phyloP scores from a whole-genome alignment of 2,329 filamentous ascomycete genomes.

The Colletotrichum godetiae region DNA sequence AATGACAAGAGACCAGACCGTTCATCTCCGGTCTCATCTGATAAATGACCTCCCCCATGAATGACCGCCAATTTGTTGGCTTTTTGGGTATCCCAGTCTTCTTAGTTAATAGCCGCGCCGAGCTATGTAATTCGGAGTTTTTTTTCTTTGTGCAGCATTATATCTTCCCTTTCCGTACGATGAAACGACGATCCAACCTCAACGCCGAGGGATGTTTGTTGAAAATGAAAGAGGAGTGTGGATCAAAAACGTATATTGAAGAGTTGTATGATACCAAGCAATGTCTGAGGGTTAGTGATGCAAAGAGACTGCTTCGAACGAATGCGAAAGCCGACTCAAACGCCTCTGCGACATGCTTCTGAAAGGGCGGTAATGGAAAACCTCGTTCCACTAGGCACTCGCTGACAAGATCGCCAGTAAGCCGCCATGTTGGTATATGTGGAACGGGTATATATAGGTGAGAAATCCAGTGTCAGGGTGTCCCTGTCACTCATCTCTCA shows the following conservation, averaged over 20 bases:
- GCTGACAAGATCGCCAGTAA: not conserved
- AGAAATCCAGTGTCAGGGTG: not conserved
- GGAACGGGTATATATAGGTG: conserved; percentile 11
- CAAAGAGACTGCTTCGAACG: not conserved
- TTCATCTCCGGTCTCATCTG: not conserved
- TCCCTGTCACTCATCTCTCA: conserved; percentile 45
- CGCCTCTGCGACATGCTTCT: not conserved
- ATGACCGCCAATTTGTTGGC: conserved; percentile 26
- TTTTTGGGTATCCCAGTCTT: conserved; percentile 34
- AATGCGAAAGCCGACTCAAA: not conserved
- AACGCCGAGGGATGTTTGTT: conserved; percentile 28
- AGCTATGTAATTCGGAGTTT: not conserved
- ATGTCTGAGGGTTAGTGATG: not conserved
- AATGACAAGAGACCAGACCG: conserved; percentile 6
- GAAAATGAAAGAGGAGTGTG: not conserved
- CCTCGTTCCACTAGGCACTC: not conserved
- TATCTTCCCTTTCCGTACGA: conserved; percentile 19
- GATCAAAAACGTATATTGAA: conserved; percentile 25
- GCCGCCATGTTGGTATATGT: not conserved
- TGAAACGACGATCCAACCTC: conserved; percentile 30
- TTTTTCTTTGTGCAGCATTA: conserved; percentile 18
- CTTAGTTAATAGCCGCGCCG: conserved; percentile 21
- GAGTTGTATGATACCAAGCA: conserved; percentile 12
- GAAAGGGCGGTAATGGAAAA: not conserved
- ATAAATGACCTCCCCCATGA: not conserved